These are phyloP conservation scores for Nemania sp. DNA, from an alignment of 2,329 filamentous ascomycete genomes.

Conservation along the genomic window DNA sequence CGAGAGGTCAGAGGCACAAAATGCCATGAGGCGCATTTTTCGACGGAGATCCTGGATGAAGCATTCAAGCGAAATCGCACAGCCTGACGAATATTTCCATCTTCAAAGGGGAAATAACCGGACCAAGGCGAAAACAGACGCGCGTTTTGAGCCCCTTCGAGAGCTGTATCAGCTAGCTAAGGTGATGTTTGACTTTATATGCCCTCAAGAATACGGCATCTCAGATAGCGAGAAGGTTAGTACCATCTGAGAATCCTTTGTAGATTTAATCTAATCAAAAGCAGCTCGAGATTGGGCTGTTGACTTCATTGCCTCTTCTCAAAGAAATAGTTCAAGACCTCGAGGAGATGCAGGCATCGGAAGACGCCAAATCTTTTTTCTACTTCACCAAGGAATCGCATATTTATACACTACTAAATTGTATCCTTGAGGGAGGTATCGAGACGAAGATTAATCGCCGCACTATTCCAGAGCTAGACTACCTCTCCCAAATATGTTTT, in stretches of 20 bases:
- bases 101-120: constrained; percentile 83
- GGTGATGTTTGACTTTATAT: constrained; percentile 97
- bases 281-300: constrained; percentile 89
- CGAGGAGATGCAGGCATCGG: constrained; percentile 95
- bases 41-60: constrained; percentile 71
- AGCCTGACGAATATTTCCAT: constrained; percentile 84
- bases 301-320: constrained; percentile 91
- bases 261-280: constrained; percentile 35
- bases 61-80: constrained; percentile 66
- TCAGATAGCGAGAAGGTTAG: constrained; percentile 85
- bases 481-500: constrained; percentile 97
- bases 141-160: constrained; percentile 85
- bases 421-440: constrained; percentile 95
- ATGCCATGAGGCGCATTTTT: constrained; percentile 65
- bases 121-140: constrained; percentile 83
- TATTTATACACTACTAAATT: constrained; percentile 97
- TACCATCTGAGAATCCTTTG: background rate
- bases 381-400: constrained; percentile 99
- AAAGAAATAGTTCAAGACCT: constrained; percentile 98
- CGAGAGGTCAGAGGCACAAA: constrained; percentile 52
- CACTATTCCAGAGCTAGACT: constrained; percentile 96
- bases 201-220: constrained; percentile 97
- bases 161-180: constrained; percentile 95
- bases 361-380: constrained; percentile 94
- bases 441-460: constrained; percentile 96